phyloP scores from a whole-genome alignment of 2,329 filamentous ascomycete species.

The Xylariaceae sp. region DNA sequence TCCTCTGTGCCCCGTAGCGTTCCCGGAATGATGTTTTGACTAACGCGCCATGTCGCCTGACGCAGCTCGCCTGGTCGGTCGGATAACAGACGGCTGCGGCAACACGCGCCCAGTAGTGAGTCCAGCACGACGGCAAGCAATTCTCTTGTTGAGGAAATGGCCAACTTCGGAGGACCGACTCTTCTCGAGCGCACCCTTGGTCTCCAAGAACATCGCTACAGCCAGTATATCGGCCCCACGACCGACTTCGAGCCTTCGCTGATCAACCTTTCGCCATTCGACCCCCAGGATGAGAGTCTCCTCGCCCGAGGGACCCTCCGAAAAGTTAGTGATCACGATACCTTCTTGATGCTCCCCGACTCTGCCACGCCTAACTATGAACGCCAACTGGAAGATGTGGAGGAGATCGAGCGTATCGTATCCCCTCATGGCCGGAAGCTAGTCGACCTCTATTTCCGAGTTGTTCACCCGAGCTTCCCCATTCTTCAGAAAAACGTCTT shows the following conservation, averaged over 20 bases:
- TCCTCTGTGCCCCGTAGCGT: constrained; percentile 19
- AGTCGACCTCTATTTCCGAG: constrained; percentile 74
- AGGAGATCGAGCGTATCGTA: constrained; percentile 70
- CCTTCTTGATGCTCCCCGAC: constrained; percentile 75
- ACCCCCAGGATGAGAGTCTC: constrained; percentile 74
- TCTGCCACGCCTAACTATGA: constrained; percentile 65
- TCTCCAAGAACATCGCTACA: constrained; percentile 71
- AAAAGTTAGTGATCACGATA: constrained; percentile 71
- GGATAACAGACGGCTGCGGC: constrained; percentile 49
- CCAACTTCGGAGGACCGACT: constrained; percentile 61
- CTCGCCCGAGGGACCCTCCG: constrained; percentile 63
- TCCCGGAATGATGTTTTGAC: constrained; percentile 30
- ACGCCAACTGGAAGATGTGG: constrained; percentile 61
- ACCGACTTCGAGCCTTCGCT: constrained; percentile 81
- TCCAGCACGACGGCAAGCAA: constrained; percentile 58
- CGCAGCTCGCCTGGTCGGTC: constrained; percentile 52
- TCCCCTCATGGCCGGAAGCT: constrained; percentile 70
- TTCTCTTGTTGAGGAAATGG: constrained; percentile 64
- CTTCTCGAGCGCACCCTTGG: constrained; percentile 66
- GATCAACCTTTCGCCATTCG: constrained; percentile 74
- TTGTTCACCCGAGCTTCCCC: constrained; percentile 76
- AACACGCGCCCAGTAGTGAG: constrained; percentile 53
- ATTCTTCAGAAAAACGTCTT: constrained; percentile 79
- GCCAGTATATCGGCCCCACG: constrained; percentile 77
- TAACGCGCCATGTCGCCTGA: constrained; percentile 45